Percentiles rank a stretch among this genome's conserved stretches.
These are phyloP conservation scores for Panellus pusillus DNA, from an alignment of 768 basidiomycete species.

Conservation along the genomic window DNA sequence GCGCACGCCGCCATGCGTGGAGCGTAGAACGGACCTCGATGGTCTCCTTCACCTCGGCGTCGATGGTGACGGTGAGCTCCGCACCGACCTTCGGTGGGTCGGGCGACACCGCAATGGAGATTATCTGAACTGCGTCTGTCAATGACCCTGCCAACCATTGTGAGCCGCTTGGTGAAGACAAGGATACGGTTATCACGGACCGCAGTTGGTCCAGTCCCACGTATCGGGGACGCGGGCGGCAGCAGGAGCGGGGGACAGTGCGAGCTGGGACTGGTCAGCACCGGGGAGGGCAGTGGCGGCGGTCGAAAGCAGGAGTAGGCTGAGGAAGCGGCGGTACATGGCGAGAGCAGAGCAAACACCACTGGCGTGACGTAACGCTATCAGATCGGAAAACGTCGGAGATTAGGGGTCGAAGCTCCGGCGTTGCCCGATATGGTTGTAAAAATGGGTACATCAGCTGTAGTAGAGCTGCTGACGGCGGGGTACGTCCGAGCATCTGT, in stretches of 20 bases:
- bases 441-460: too few relatives aligned
- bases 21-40: conserved; percentile 50
- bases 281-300: conserved; percentile 7
- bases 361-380: conserved; percentile 6
- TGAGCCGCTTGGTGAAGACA: not conserved
- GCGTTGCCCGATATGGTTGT: too few relatives aligned
- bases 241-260: conserved; percentile 30
- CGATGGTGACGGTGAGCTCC: conserved; percentile 63
- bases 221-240: conserved; percentile 28
- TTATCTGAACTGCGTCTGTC: conserved; percentile 42
- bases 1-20: not conserved
- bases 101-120: conserved; percentile 55
- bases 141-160: conserved; percentile 31
- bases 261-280: not conserved
- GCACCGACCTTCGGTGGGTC: conserved; percentile 71
- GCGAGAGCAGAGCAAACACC: not conserved
- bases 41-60: conserved; percentile 44
- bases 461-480: too few relatives aligned
- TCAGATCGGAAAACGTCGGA: too few relatives aligned
- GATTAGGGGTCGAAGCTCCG: too few relatives aligned
- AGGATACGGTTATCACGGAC: conserved; percentile 35
- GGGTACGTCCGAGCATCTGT: too few relatives aligned
- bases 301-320: conserved; percentile 2
- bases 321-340: not conserved
- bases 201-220: conserved; percentile 60